Base-by-base conservation (phyloP, 352 stramenopile genomes). In the Phytophthora boehmeriae region DNA sequence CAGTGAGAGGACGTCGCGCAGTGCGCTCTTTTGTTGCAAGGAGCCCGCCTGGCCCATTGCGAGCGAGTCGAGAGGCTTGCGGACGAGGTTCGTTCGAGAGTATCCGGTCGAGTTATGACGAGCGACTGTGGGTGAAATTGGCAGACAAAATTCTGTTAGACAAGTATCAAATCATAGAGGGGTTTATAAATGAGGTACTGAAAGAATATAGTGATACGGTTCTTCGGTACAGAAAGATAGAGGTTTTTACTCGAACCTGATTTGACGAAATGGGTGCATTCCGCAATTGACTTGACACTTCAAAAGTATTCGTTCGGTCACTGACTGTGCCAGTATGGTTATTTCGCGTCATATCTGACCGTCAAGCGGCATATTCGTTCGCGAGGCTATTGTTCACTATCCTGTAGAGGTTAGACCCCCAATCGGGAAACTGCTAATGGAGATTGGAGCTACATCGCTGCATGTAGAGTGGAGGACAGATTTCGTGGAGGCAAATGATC, bases 31-130 rank as follows among this genome's bases (percentile, higher is more conserved):
- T 66, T 93, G 84, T 66, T 95, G 83, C 28, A 87, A 68, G 23
- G 86, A 95, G 17, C 86, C 86, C 3, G 80, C 75, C 66, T 92
- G 83, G 27, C 86, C 86, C 84, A 95, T 95, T 32, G 43, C 42
- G 27, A 34, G n/a, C 20, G 41, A 41, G 43, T 23, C 4, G 47
- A 13, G n/a, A 1, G 22, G 20, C 11, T 38, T 41, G 9, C n/a
- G n/a, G n/a, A n/a, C n/a, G n/a, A n/a, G 16, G 16, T 50, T 39
- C 16, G 38, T 38, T 6, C 22, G 23, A 13, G 23, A 13, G 14
- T 63, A 68, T 68, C 59, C 14, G 53, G 25, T 2, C 23, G 38
- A 59, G 53, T 49, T 54, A 52, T 39, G 34, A 39, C 34, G 14
- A 17, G 9, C 14, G 9, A n/a, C 4, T n/a, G 14, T 39, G 34